Conservation (phyloP, 768 basidiomycete genomes). For the Dacryopinax primogenitus region DNA sequence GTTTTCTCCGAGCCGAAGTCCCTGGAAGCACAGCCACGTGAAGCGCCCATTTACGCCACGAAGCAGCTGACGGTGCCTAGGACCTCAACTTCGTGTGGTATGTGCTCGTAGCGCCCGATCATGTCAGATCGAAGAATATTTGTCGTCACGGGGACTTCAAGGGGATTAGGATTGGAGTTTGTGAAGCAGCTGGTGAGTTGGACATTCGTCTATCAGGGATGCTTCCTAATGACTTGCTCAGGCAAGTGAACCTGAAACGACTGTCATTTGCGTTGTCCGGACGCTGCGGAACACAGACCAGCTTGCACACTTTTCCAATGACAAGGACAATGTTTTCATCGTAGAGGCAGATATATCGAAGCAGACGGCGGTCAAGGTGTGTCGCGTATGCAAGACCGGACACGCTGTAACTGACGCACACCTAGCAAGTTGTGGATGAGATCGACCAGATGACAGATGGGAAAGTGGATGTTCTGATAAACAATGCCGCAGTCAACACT, state of each 20-base stretch:
- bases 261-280: conserved; percentile 25
- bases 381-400: background rate
- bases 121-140: background rate
- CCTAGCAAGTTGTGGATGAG: conserved; percentile 15
- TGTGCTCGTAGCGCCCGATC: background rate
- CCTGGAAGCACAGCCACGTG: background rate
- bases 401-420: background rate
- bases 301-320: conserved; percentile 15
- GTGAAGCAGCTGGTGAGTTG: conserved; percentile 19
- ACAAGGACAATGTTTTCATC: conserved; percentile 26
- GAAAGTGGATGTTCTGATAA: conserved; percentile 29
- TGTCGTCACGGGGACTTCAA: background rate
- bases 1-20: background rate
- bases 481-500: conserved; percentile 26
- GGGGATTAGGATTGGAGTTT: conserved; percentile 19
- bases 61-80: background rate
- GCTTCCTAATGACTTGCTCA: background rate
- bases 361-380: conserved; percentile 23
- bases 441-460: conserved; percentile 21
- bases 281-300: conserved; percentile 18
- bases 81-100: background rate
- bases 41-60: background rate
- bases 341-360: conserved; percentile 31
- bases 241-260: conserved; percentile 14
- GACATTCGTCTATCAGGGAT: background rate